Evolutionary conservation across 176 grass and related monocot species (phyloP), one percentile per base, ranked within the genome.

Genomic region (Tillandsia fasciculata): DNA sequence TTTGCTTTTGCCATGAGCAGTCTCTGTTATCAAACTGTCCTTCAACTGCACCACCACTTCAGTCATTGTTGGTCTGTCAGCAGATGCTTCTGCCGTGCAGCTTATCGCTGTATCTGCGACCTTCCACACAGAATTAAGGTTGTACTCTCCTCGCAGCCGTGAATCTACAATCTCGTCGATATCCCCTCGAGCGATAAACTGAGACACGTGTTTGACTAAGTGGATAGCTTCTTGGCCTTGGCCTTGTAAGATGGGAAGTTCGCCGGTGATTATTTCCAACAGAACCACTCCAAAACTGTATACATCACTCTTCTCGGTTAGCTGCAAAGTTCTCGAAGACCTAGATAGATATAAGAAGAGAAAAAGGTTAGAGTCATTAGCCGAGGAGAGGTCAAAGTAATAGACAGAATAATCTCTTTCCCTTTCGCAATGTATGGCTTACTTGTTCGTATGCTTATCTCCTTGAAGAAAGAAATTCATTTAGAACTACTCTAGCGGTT

Each of bases 201-300:
- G 33, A 42, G 33, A 42, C 33, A 42, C 33, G 6, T 7, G 33
- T 7, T 42, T 42, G 33, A 42, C 33, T 42, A 42, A 42, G 33
- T 47, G 3, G 22, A 69, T 24, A 83, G 26, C 57, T 83, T 69
- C 12, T 69, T 24, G 33, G 57, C 53, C 26, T 73, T 52, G 29
- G 33, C 51, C 64, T 9, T 63, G 51, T 12, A 47, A 48, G 18
- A 74, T 70, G 53, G 26, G 6, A 68, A 11, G 26, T 42, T 17
- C 1, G 11, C 67, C 76, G 3, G 76, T 78, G 67, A 78, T 49
- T 12, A 78, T 17, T 53, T 78, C 76, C 52, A 71, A n/a, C 12
- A 78, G 20, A 26, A 71, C 53, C 5, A 78, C 73, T 9, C 78
- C 78, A 15, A 85, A 85, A 73, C 78, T 77, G 77, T 50, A 85